Conservation (phyloP, 2,329 filamentous ascomycete genomes). For the Colletotrichum liaoningense region DNA sequence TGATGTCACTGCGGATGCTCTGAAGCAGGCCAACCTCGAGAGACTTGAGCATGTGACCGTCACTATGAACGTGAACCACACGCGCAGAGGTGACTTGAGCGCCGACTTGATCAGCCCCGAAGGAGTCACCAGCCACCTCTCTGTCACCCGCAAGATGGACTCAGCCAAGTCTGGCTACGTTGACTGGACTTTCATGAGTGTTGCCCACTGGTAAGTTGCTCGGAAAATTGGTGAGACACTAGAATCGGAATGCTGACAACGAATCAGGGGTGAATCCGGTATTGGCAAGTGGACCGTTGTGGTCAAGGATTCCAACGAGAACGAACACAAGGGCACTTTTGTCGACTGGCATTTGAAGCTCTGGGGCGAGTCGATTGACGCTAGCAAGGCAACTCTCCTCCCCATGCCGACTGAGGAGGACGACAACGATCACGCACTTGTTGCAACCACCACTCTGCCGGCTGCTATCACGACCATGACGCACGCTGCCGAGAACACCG, state of each 20-base stretch:
- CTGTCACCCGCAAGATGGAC: slow-evolving; percentile 79
- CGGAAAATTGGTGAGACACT: too few species aligned
- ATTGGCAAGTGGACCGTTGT: slow-evolving; percentile 92
- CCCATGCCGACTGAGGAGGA: slow-evolving; percentile 87
- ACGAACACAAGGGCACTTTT: slow-evolving; percentile 82
- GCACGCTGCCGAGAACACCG: slow-evolving; percentile 55
- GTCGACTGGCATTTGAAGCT: slow-evolving; percentile 93
- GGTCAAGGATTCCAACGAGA: slow-evolving; percentile 85
- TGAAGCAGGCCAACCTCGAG: slow-evolving; percentile 84
- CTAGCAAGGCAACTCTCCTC: slow-evolving; percentile 76
- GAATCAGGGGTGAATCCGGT: slow-evolving; percentile 82
- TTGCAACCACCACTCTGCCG: slow-evolving; percentile 67
- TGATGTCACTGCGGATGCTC: slow-evolving; percentile 83
- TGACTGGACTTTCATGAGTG: slow-evolving; percentile 99
- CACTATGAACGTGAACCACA: slow-evolving; percentile 95
- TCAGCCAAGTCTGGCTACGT: slow-evolving; percentile 76
- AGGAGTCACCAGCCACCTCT: slow-evolving; percentile 85
- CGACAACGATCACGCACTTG: slow-evolving; percentile 82
- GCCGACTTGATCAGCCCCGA: slow-evolving; percentile 90
- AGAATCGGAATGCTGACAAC: neutral
- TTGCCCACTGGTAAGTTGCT: slow-evolving; percentile 84
- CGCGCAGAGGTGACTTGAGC: slow-evolving; percentile 88
- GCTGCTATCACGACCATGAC: slow-evolving; percentile 72
- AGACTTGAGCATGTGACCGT: slow-evolving; percentile 94
- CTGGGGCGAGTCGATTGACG: slow-evolving; percentile 90